A percentile compares a stretch with the other conserved stretches of the same genome.
Evolutionary conservation across 306 rosid genomes (phyloP).

Genomic region (Cicer bijugum): DNA sequence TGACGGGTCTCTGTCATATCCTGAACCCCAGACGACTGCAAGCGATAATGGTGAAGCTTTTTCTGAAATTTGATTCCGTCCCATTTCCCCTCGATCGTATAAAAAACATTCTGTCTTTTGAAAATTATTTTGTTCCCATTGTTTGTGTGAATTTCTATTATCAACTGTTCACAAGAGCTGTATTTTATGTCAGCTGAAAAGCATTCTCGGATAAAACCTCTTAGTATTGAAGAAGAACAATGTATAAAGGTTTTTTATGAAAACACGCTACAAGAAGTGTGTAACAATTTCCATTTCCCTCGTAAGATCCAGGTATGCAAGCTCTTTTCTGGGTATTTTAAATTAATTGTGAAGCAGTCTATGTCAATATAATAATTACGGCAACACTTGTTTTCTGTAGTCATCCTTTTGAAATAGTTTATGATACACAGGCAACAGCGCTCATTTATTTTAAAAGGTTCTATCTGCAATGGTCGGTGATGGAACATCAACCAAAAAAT

Average conservation of each 20-base stretch:
- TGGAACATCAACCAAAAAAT: slow-evolving; percentile 93
- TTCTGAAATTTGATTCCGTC: slow-evolving; percentile 31
- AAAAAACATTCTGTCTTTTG: slow-evolving; percentile 16
- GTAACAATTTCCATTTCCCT: slow-evolving; percentile 82
- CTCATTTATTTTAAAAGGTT: slow-evolving; percentile 93
- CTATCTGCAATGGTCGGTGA: slow-evolving; percentile 89
- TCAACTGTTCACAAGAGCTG: slow-evolving; percentile 39
- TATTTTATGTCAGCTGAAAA: slow-evolving; percentile 67
- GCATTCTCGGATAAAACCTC: slow-evolving; percentile 74
- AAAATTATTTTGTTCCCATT: slow-evolving; percentile 11
- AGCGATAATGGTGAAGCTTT: slow-evolving; percentile 64
- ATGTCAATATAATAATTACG: neutral
- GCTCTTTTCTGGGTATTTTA: slow-evolving; percentile 26
- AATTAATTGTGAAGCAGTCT: slow-evolving; percentile 38
- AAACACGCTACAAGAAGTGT: slow-evolving; percentile 66
- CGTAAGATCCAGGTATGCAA: slow-evolving; percentile 84
- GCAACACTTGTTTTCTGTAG: too few species aligned
- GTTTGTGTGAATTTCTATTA: slow-evolving; percentile 19
- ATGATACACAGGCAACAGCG: slow-evolving; percentile 77
- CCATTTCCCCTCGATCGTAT: neutral
- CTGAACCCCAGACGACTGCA: slow-evolving; percentile 58
- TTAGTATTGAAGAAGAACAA: slow-evolving; percentile 57
- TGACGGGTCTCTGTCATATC: slow-evolving; percentile 77
- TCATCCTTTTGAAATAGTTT: slow-evolving; percentile 11
- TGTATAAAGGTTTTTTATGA: slow-evolving; percentile 54